Evolutionary conservation across 1,284 basidiomycete species (phyloP).

Genomic region (Malassezia sp.): DNA sequence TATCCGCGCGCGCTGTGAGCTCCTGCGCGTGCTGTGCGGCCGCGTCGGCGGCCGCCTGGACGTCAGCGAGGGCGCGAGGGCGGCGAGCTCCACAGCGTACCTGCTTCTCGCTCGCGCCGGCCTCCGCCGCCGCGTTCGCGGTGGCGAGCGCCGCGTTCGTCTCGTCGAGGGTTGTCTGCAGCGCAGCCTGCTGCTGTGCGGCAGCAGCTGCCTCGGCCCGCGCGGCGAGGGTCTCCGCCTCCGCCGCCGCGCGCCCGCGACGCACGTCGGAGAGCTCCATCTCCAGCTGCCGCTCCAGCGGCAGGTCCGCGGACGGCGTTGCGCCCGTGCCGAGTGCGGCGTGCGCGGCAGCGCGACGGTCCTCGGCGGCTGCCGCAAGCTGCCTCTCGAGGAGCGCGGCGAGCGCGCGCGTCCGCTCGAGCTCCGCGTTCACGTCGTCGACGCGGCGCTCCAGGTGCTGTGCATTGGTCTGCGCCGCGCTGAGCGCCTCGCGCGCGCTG

Average conservation of each 20-base stretch:
- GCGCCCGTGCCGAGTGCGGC: constrained; percentile 10
- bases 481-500: constrained; percentile 61
- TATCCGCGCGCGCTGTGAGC: constrained; percentile 57
- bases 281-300: constrained; percentile 66
- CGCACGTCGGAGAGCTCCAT: constrained; percentile 59
- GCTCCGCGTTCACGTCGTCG: constrained; percentile 59
- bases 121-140: constrained; percentile 63
- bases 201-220: constrained; percentile 56
- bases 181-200: constrained; percentile 52
- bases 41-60: constrained; percentile 58
- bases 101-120: constrained; percentile 46
- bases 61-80: too few relatives aligned
- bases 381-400: constrained; percentile 64
- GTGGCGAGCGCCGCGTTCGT: constrained; percentile 52
- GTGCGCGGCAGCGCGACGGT: constrained; percentile 38
- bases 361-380: constrained; percentile 10
- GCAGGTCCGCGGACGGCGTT: constrained; percentile 38
- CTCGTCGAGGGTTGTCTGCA: constrained; percentile 50
- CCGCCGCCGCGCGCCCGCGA: constrained; percentile 37
- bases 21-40: constrained; percentile 53
- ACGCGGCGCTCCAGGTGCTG: constrained; percentile 67
- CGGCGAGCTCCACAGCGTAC: too few relatives aligned
- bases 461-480: constrained; percentile 66
- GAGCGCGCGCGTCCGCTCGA: constrained; percentile 69
- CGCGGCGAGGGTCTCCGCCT: constrained; percentile 20